Evolutionary conservation across 352 stramenopile genomes (phyloP).

Genomic region (Globisporangium cylindrosporum): DNA sequence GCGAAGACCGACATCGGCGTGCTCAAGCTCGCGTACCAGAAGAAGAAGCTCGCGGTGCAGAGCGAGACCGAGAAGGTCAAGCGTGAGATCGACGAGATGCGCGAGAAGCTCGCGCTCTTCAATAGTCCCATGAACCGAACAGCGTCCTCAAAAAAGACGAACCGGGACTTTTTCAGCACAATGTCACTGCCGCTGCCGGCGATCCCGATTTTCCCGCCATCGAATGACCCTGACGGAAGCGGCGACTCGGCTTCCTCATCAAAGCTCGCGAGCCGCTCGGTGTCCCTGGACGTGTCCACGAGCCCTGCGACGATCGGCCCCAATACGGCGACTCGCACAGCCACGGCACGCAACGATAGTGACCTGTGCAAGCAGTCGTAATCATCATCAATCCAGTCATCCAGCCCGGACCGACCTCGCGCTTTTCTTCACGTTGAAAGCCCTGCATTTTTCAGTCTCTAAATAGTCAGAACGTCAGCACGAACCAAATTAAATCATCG

Average conservation of each 20-base stretch:
- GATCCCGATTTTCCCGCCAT: conserved; percentile 21
- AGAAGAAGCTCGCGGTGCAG: conserved; percentile 39
- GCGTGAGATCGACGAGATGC: conserved; percentile 28
- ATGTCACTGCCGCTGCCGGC: conserved; percentile 34
- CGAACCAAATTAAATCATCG: background rate
- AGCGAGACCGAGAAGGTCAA: conserved; percentile 25
- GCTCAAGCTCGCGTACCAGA: conserved; percentile 46
- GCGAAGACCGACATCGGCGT: conserved; percentile 45
- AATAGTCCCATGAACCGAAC: conserved; percentile 10
- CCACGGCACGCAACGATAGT: conserved; percentile 26
- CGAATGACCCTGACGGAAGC: background rate
- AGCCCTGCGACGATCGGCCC: conserved; percentile 16
- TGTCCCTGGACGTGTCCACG: conserved; percentile 19
- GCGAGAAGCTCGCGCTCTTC: conserved; percentile 26
- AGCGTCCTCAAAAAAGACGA: conserved; percentile 2
- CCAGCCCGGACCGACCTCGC: background rate
- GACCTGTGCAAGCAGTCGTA: conserved; percentile 37
- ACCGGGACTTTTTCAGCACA: conserved; percentile 44
- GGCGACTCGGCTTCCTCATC: background rate
- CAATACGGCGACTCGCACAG: conserved; percentile 18
- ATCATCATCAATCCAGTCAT: background rate
- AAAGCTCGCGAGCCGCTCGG: conserved; percentile 19
- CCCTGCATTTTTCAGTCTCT: background rate
- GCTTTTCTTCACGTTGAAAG: background rate
- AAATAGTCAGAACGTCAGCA: background rate